These are phyloP conservation scores for Pseudogymnoascus sp. DNA, from an alignment of 2,329 filamentous ascomycete genomes.

Conservation along the genomic window DNA sequence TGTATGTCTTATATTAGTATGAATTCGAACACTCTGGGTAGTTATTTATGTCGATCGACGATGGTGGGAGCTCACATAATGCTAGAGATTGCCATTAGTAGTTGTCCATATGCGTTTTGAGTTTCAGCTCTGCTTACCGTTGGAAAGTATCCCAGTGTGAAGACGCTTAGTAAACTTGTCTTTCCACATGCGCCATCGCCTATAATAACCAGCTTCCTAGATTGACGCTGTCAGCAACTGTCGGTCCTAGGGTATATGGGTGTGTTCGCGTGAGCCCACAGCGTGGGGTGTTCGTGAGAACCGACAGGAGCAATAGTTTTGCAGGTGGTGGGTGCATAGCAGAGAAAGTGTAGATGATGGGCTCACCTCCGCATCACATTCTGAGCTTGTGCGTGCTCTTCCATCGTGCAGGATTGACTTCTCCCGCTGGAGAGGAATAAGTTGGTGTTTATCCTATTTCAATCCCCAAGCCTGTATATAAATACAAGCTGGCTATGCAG, in stretches of 20 bases:
- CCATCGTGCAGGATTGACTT: constrained; percentile 20
- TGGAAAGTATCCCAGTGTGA: constrained; percentile 95
- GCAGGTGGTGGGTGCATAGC: not conserved
- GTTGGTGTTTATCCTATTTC: not conserved
- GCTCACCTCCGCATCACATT: constrained; percentile 39
- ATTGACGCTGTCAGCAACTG: not conserved
- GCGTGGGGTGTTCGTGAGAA: not conserved
- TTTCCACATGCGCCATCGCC: constrained; percentile 97
- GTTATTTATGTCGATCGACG: constrained; percentile 7
- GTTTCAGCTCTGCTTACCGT: constrained; percentile 55
- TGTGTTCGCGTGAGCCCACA: not conserved
- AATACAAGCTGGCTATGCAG: not conserved
- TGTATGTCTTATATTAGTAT: constrained; percentile 31
- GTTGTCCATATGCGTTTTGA: not conserved
- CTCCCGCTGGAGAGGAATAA: not conserved
- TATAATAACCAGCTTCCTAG: constrained; percentile 91
- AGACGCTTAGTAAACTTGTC: constrained; percentile 93
- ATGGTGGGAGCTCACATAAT: constrained; percentile 29
- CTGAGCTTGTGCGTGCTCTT: constrained; percentile 25
- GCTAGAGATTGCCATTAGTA: constrained; percentile 30
- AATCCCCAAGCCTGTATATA: not conserved
- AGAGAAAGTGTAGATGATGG: not conserved
- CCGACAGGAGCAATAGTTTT: not conserved
- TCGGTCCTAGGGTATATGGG: not conserved
- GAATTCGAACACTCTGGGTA: constrained; percentile 15